Evolutionary conservation across 495 filamentous ascomycete species (phyloP).

Genomic region (Aspergillus diversus): DNA sequence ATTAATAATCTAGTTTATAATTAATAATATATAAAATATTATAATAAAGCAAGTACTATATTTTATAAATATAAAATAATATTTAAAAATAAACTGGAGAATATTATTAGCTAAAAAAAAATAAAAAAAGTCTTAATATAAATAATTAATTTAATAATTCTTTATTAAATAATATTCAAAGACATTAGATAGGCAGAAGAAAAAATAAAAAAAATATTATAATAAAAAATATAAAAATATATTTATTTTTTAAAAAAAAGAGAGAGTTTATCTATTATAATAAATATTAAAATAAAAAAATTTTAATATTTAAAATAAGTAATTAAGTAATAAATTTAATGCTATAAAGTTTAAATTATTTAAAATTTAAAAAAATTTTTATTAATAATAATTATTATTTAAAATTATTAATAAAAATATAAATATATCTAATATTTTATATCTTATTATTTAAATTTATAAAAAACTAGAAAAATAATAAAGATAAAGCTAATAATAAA

Average conservation of each 20-base stretch:
- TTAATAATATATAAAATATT: not conserved
- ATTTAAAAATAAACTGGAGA: not conserved
- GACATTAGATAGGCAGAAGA: not conserved
- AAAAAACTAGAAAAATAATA: no score
- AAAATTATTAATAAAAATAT: no score
- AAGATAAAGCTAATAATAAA: no score
- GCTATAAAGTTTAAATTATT: no score
- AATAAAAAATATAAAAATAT: not conserved
- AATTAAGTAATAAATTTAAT: not conserved
- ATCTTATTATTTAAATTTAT: not conserved
- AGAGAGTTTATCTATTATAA: not conserved
- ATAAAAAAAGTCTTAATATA: not conserved
- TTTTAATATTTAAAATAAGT: not conserved
- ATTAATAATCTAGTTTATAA: not conserved
- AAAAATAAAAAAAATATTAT: not conserved
- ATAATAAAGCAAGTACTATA: no score
- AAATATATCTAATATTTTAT: not conserved
- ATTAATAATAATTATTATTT: no score
- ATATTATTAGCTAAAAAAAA: not conserved
- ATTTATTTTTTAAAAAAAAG: not conserved
- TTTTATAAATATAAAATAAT: not conserved
- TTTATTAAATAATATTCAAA: not conserved
- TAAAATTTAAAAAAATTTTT: no score
- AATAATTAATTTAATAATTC: not conserved
- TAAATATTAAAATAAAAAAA: constrained; percentile 2